These are phyloP conservation scores for Oryza officinalis DNA, from an alignment of 176 grass and related monocot species.

Conservation along the genomic window DNA sequence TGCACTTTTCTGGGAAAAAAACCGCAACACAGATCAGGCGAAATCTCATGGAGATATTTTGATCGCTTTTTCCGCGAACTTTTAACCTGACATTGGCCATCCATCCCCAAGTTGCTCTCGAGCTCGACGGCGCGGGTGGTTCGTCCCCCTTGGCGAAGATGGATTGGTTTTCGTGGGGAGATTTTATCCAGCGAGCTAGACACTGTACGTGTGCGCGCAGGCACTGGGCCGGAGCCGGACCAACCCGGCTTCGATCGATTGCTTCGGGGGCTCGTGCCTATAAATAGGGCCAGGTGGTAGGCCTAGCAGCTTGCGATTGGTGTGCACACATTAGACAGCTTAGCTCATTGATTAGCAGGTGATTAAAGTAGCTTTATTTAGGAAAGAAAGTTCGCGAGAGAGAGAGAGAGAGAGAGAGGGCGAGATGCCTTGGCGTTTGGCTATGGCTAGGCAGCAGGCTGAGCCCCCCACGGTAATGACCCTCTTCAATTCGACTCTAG, in stretches of 20 bases:
- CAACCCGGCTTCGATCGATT: not conserved
- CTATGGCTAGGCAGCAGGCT: conserved; percentile 32
- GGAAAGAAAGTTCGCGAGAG: conserved; percentile 22
- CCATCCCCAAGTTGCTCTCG: conserved; percentile 16
- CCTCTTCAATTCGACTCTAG: not conserved
- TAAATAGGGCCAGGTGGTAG: conserved; percentile 45
- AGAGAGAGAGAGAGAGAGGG: not conserved
- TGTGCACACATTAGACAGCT: not conserved
- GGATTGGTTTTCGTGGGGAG: not conserved
- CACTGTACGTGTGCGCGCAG: not conserved
- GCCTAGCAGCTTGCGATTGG: not conserved
- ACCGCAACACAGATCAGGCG: not conserved
- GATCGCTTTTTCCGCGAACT: not conserved
- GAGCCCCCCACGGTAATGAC: conserved; percentile 43
- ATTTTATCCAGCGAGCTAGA: not conserved
- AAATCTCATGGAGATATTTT: not conserved
- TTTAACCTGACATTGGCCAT: conserved; percentile 12
- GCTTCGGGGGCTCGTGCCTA: conserved; percentile 17
- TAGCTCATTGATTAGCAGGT: not conserved
- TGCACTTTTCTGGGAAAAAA: not conserved
- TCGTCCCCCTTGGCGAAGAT: not conserved
- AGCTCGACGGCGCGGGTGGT: not conserved
- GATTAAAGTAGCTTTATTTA: not conserved
- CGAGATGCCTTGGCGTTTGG: conserved; percentile 52
- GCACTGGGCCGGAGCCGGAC: not conserved